phyloP scores from a whole-genome alignment of 768 basidiomycete genomes.

The Lentinula aciculospora region DNA sequence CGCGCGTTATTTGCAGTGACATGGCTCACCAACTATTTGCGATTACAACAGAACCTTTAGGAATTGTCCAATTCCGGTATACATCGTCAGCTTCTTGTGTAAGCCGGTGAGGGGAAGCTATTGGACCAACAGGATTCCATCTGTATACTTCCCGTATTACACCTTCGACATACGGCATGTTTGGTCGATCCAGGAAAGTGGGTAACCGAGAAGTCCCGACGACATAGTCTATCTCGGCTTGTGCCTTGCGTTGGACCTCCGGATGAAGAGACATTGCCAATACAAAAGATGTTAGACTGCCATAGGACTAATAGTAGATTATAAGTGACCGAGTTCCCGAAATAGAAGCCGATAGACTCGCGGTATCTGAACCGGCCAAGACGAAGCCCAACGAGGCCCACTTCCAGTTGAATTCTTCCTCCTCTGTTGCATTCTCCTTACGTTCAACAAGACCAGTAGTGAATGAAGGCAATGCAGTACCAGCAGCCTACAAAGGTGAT shows the following conservation, averaged over 20 bases:
- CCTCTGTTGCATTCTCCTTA: conserved; percentile 5
- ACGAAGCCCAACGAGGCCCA: conserved; percentile 11
- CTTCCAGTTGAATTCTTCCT: conserved; percentile 11
- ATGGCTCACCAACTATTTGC: conserved; percentile 17
- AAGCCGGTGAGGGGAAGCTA: conserved; percentile 14
- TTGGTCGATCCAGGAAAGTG: conserved; percentile 15
- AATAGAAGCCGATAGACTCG: conserved; percentile 1
- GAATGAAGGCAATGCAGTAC: conserved; percentile 13
- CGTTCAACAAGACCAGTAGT: conserved; percentile 8
- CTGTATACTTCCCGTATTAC: conserved; percentile 18
- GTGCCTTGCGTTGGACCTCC: conserved; percentile 18
- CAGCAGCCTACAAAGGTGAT: conserved; percentile 9
- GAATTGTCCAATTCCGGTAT: conserved; percentile 30
- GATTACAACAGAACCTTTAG: conserved; percentile 23
- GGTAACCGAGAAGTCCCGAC: conserved; percentile 20
- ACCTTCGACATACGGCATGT: conserved; percentile 17
- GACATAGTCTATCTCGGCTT: conserved; percentile 20
- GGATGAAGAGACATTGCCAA: conserved; percentile 19
- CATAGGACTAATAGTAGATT: conserved; percentile 11
- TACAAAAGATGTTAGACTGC: conserved; percentile 16
- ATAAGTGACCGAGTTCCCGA: background rate
- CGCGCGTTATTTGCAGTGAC: background rate
- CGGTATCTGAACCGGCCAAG: conserved; percentile 14
- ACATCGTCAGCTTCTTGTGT: conserved; percentile 20
- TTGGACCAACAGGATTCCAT: conserved; percentile 15